Conservation (phyloP, 257 asterid species). For the Solanum etuberosum region DNA sequence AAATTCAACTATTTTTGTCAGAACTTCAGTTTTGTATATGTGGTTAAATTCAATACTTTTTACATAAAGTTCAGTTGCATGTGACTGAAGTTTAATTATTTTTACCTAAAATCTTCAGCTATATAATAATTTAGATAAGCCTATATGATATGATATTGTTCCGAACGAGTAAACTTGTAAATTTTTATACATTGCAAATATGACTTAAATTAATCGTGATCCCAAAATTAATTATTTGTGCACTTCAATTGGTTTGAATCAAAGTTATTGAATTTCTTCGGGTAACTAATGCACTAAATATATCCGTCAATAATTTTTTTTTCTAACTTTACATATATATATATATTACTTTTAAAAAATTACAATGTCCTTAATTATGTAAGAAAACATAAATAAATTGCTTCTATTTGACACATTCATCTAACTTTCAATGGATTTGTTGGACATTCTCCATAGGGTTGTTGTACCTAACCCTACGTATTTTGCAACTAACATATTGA, state of each 20-base stretch:
- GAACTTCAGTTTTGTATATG: accelerated
- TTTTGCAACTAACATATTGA: not conserved
- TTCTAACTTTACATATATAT: not conserved
- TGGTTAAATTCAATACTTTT: not conserved
- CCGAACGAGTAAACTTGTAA: too few relatives aligned
- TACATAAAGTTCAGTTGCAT: not conserved
- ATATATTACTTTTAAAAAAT: not conserved
- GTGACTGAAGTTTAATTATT: not conserved
- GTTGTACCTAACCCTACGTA: not conserved
- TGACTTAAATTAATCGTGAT: not conserved
- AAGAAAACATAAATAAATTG: not conserved
- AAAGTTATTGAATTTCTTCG: not conserved
- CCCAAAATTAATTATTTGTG: not conserved
- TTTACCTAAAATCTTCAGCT: not conserved
- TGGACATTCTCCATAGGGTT: not conserved
- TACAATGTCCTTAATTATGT: not conserved
- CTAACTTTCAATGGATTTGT: not conserved
- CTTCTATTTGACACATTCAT: not conserved
- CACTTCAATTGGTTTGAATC: accelerated
- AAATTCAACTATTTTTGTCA: not conserved
- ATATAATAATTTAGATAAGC: not conserved
- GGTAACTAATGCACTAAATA: not conserved
- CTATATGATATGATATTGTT: not conserved
- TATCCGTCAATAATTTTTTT: too few relatives aligned
- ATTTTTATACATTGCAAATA: not conserved